phyloP scores from a whole-genome alignment of 345 rosid genomes.

The Adansonia digitata region DNA sequence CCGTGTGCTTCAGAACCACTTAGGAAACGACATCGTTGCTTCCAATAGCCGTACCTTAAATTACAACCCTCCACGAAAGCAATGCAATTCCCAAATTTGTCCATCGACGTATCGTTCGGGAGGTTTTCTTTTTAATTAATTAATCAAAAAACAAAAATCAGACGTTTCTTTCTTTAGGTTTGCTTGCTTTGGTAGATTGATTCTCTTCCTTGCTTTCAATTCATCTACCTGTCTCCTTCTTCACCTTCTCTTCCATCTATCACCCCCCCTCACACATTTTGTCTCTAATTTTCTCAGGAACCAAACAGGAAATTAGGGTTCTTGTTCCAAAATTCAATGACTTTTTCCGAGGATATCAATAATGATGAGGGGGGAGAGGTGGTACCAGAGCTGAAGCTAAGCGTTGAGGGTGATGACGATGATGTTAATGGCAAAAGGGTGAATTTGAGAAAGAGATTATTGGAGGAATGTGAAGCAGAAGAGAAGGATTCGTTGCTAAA shows the following conservation, averaged over 20 bases:
- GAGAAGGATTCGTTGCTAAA: slow-evolving; percentile 12
- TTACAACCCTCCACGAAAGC: background rate
- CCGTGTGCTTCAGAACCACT: background rate
- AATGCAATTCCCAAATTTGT: background rate
- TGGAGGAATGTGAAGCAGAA: slow-evolving; percentile 36
- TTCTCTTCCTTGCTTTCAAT: slow-evolving; percentile 12
- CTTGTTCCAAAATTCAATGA: slow-evolving; percentile 43
- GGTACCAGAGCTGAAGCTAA: slow-evolving; percentile 65
- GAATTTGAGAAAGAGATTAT: slow-evolving; percentile 35
- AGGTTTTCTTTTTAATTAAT: background rate
- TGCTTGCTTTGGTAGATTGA: background rate
- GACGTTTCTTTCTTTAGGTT: background rate
- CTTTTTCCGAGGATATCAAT: slow-evolving; percentile 43
- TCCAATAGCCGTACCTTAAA: background rate
- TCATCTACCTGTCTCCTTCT: slow-evolving; percentile 28
- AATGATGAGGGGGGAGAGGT: slow-evolving; percentile 24
- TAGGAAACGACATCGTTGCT: slow-evolving; percentile 16
- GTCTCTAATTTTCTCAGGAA: slow-evolving; percentile 18
- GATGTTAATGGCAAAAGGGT: slow-evolving; percentile 46
- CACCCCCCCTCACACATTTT: background rate
- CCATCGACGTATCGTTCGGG: background rate
- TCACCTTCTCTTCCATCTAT: background rate
- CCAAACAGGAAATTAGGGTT: slow-evolving; percentile 24
- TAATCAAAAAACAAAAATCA: background rate
- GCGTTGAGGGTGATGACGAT: slow-evolving; percentile 30